Conservation (phyloP, 2,329 filamentous ascomycete genomes). For the Colletotrichum kahawae region DNA sequence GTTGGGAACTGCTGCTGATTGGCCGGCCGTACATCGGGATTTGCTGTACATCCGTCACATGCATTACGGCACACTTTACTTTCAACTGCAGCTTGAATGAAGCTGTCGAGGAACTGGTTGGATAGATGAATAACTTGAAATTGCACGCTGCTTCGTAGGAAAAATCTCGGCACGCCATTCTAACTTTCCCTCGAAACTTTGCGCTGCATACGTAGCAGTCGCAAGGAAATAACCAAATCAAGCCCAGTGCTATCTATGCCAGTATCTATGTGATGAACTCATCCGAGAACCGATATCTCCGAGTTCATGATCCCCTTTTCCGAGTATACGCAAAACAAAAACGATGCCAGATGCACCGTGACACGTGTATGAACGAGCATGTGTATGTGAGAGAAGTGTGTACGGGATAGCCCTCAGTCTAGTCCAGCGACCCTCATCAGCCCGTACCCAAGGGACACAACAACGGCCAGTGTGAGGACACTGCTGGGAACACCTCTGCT, state of each 20-base stretch:
- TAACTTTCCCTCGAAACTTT: background rate
- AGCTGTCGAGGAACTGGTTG: background rate
- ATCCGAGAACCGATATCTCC: background rate
- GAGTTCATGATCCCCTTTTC: background rate
- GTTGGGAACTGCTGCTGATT: background rate
- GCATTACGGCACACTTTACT: slow-evolving; percentile 1
- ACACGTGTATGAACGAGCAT: background rate
- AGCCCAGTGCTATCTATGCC: background rate
- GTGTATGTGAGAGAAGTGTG: background rate
- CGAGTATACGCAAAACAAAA: background rate
- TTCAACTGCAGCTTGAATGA: background rate
- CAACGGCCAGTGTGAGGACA: slow-evolving; percentile 78
- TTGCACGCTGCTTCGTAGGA: background rate
- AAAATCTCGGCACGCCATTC: background rate
- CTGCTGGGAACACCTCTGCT: slow-evolving; percentile 90
- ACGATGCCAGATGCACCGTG: background rate
- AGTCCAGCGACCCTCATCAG: slow-evolving; percentile 81
- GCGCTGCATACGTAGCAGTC: background rate
- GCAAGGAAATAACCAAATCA: background rate
- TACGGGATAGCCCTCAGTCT: slow-evolving; percentile 35
- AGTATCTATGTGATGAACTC: background rate
- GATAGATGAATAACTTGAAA: background rate
- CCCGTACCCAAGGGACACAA: slow-evolving; percentile 89
- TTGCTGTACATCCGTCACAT: slow-evolving; percentile 3
- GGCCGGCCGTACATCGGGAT: background rate